Evolutionary conservation across 371 early-diverging fungal genomes (phyloP), one percentile per base, ranked within the genome.

Genomic region (Apophysomyces variabilis): DNA sequence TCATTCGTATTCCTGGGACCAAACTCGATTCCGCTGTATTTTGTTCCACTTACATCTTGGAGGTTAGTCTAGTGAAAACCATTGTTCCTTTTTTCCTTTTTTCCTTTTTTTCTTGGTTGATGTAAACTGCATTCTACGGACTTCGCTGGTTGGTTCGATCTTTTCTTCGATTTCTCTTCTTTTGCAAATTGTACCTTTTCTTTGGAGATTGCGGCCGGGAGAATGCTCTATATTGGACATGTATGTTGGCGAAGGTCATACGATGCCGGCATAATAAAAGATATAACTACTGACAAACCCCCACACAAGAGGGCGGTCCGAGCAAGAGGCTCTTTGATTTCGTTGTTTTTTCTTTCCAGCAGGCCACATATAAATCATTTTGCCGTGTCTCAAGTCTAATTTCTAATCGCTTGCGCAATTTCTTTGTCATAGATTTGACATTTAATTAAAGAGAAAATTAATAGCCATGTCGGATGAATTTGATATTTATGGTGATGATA

Each of bases 401-500:
- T 50, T 50, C 54, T 50, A 50, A 50, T 50, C 54, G 54, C 21
- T 50, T 50, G 54, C 54, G 21, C n/a, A 50, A 50, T 50, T 21
- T 50, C 54, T 50, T 50, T 50, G 54, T 50, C 54, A 50, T 50
- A 50, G 54, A 50, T 50, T 50, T 50, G 54, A 50, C 54, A 50
- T 50, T 50, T 50, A 50, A 50, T 50, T 50, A 50, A 50, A 50
- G 7, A 47, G 47, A 41, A 41, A 50, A 26, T 50, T 50, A 50
- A 32, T 50, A 50, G 26, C 60, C 26, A 72, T 72, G 72, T 69
- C 68, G 44, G 75, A 75, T 66, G 78, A 77, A 65, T 76, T 77
- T 62, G 82, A 82, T 72, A 77, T 82, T 58, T 82, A 82, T 62
- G 72, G 79, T 39, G 82, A 82, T 60, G 78, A 79, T 38, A 73